Percentiles rank a stretch among this genome's conserved stretches.
phyloP scores from a whole-genome alignment of 108 stramenopile species.

The Cyclostephanos tholiformis region DNA sequence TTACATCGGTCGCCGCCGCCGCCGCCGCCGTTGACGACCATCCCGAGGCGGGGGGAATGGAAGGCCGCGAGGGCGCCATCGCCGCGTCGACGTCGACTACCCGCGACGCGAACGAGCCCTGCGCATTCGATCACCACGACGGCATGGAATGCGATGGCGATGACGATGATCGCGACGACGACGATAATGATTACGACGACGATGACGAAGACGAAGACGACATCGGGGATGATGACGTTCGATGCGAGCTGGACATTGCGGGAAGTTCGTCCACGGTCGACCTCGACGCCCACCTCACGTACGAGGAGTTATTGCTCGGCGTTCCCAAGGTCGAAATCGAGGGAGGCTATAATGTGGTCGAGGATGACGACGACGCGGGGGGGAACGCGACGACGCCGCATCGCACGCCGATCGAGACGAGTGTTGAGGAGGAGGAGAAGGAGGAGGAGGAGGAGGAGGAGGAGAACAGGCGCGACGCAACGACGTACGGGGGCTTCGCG shows the following conservation, averaged over 20 bases:
- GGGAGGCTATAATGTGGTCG: neutral
- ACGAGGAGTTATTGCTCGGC: neutral
- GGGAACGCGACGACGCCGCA: neutral
- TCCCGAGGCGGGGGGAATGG: too few relatives aligned
- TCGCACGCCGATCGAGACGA: conserved; percentile 1
- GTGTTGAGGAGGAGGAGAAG: neutral
- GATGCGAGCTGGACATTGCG: neutral
- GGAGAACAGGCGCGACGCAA: neutral
- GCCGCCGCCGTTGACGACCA: too few relatives aligned
- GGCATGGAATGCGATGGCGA: too few relatives aligned
- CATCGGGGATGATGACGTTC: neutral
- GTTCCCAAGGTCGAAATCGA: neutral
- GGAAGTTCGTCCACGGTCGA: conserved; percentile 19
- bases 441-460: neutral
- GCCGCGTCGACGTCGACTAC: too few relatives aligned
- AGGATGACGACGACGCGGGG: neutral
- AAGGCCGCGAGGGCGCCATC: too few relatives aligned
- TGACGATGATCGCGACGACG: neutral
- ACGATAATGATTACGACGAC: neutral
- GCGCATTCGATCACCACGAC: too few relatives aligned
- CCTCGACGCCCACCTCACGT: conserved; percentile 10
- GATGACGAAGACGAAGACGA: neutral
- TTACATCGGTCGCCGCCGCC: too few relatives aligned
- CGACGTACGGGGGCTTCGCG: neutral
- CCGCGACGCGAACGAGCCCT: too few relatives aligned